phyloP scores from a whole-genome alignment of 2,329 filamentous ascomycete genomes.

The Paecilomyces variotii region DNA sequence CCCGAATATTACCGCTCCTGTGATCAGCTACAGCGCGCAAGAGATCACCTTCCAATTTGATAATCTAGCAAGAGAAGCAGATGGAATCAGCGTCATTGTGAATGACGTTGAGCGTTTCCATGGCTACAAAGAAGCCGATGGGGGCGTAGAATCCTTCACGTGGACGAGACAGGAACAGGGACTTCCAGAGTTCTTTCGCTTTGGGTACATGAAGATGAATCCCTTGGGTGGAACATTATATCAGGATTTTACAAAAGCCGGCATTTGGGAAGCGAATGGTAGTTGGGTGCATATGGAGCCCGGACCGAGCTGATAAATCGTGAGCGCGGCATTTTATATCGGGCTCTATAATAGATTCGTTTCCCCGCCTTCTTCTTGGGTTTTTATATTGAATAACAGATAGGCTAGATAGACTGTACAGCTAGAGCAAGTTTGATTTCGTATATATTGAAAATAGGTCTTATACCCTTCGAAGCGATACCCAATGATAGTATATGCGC shows the following conservation, averaged over 20 bases:
- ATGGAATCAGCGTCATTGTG: slow-evolving; percentile 52
- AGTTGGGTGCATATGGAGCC: slow-evolving; percentile 6
- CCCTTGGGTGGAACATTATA: slow-evolving; percentile 30
- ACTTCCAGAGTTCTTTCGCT: slow-evolving; percentile 35
- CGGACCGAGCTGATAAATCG: slow-evolving; percentile 1
- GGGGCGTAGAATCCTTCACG: slow-evolving; percentile 18
- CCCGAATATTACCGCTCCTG: slow-evolving; percentile 18
- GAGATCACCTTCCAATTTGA: slow-evolving; percentile 32
- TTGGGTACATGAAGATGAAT: slow-evolving; percentile 32
- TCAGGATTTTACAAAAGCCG: slow-evolving; percentile 31
- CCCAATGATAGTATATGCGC: neutral
- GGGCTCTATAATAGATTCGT: neutral
- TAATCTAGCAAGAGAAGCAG: slow-evolving; percentile 24
- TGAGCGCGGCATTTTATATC: neutral
- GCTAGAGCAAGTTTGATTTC: neutral
- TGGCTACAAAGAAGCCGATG: slow-evolving; percentile 40
- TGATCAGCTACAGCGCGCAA: slow-evolving; percentile 10
- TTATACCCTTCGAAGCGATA: neutral
- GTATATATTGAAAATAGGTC: neutral
- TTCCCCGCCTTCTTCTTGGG: neutral
- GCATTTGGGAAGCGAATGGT: slow-evolving; percentile 23
- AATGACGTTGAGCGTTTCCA: slow-evolving; percentile 55
- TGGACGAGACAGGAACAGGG: slow-evolving; percentile 25
- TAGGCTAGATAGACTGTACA: neutral
- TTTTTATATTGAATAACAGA: neutral